phyloP scores from a whole-genome alignment of 2,329 filamentous ascomycete genomes.

The Aspergillus vadensis region DNA sequence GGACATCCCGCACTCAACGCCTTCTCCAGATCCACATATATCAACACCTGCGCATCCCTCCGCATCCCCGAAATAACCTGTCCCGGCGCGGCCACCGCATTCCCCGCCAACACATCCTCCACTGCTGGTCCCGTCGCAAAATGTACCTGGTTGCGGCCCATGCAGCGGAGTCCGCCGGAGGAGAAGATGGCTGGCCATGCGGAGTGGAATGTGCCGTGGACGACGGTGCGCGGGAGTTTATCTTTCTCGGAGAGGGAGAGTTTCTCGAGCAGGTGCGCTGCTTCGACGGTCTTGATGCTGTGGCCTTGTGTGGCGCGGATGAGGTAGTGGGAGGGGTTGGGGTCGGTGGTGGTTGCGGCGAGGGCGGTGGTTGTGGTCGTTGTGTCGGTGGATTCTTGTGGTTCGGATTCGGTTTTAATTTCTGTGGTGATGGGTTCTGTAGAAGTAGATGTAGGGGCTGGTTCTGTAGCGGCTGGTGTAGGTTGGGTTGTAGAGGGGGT shows the following conservation, averaged over 20 bases:
- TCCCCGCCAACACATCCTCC: slow-evolving; percentile 30
- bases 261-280: slow-evolving; percentile 69
- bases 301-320: slow-evolving; percentile 97
- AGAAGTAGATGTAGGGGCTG: background rate
- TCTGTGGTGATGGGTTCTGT: background rate
- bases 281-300: slow-evolving; percentile 71
- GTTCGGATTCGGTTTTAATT: background rate
- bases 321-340: slow-evolving; percentile 69
- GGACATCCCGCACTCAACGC: slow-evolving; percentile 64
- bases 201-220: slow-evolving; percentile 87
- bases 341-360: slow-evolving; percentile 47
- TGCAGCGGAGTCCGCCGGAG: slow-evolving; percentile 75
- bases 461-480: background rate
- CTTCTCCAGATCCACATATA: slow-evolving; percentile 72
- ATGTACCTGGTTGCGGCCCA: slow-evolving; percentile 87
- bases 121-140: slow-evolving; percentile 73
- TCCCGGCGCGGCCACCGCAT: background rate
- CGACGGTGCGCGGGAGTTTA: slow-evolving; percentile 63
- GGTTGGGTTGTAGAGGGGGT: slow-evolving; percentile 36
- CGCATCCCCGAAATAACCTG: slow-evolving; percentile 79
- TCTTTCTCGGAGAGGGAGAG: slow-evolving; percentile 60
- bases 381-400: background rate
- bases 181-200: slow-evolving; percentile 75
- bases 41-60: slow-evolving; percentile 70
- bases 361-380: slow-evolving; percentile 40